Conservation (phyloP, 768 basidiomycete genomes). For the Rhodotorula toruloides region DNA sequence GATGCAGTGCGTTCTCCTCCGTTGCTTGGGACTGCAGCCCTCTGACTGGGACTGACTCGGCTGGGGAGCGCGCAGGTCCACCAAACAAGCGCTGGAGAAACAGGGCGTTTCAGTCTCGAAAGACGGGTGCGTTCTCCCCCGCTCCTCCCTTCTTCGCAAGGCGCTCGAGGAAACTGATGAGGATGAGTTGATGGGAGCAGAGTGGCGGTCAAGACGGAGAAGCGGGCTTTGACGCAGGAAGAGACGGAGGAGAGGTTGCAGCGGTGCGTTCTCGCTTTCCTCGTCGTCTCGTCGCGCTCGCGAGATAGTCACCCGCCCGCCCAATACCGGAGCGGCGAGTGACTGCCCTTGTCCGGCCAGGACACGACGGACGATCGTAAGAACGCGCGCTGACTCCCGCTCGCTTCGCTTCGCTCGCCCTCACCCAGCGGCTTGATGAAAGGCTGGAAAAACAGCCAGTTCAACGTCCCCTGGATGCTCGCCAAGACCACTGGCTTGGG, state of each 20-base stretch:
- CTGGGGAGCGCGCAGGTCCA: not conserved
- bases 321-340: no score
- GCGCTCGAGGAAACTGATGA: not conserved
- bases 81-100: constrained; percentile 10
- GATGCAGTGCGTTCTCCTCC: not conserved
- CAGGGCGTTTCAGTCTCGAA: constrained; percentile 13
- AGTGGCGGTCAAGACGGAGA: constrained; percentile 25
- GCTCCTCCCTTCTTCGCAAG: not conserved
- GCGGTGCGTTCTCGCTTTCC: constrained; percentile 5
- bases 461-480: constrained; percentile 31
- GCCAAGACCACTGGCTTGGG: constrained; percentile 29
- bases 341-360: no score
- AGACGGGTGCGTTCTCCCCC: constrained; percentile 4
- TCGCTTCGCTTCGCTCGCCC: not conserved
- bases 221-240: constrained; percentile 27
- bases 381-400: not conserved
- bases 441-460: constrained; percentile 31
- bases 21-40: not conserved
- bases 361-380: no score
- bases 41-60: not conserved
- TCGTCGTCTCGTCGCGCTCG: not conserved
- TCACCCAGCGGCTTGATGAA: constrained; percentile 23
- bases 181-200: not conserved
- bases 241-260: constrained; percentile 31
- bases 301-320: no score